Evolutionary conservation across 345 rosid genomes (phyloP), one percentile per base, ranked within the genome.

Genomic region (Eucalyptus curtisii): DNA sequence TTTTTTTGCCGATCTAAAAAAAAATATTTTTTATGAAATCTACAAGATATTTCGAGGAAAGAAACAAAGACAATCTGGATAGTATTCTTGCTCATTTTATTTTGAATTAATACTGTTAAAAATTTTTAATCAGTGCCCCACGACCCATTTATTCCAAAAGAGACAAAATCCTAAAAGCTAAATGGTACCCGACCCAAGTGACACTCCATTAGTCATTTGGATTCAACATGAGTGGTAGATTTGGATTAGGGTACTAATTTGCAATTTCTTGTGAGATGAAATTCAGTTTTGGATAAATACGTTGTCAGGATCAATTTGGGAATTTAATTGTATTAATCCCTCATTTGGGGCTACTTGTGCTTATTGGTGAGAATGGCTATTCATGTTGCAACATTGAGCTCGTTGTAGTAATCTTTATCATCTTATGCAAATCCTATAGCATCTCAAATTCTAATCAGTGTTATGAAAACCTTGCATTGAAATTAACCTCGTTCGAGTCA

Each of bases 401-500:
- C 1, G 1, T 33, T 68, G 20, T 7, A n/a, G 76, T 15, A 64
- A 64, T n/a, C 76, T 64, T n/a, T 14, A 64, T n/a, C 37, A 4
- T 64, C 10, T 7, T 13, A n/a, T n/a, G 76, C 11, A 30, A 64
- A 30, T 64, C 6, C 5, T 7, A 16, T 64, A n/a, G 40, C 20
- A 64, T n/a, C 37, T n/a, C 37, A 15, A 64, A n/a, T n/a, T n/a
- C 20, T 7, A 15, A n/a, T 7, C 0, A 1, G 10, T 64, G 40
- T 64, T 7, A 14, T n/a, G 4, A 64, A 64, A 64, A 15, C 10
- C 2, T 14, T 27, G 8, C 31, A 5, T 27, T 11, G 17, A 61
- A 64, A 64, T 0, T 7, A 64, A 30, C 20, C 76, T 15, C 0
- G 0, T n/a, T n/a, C 4, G 9, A n/a, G 37, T n/a, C 71, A 13